Base-by-base conservation (phyloP, 495 filamentous ascomycete genomes). In the Xylaria telfairii region DNA sequence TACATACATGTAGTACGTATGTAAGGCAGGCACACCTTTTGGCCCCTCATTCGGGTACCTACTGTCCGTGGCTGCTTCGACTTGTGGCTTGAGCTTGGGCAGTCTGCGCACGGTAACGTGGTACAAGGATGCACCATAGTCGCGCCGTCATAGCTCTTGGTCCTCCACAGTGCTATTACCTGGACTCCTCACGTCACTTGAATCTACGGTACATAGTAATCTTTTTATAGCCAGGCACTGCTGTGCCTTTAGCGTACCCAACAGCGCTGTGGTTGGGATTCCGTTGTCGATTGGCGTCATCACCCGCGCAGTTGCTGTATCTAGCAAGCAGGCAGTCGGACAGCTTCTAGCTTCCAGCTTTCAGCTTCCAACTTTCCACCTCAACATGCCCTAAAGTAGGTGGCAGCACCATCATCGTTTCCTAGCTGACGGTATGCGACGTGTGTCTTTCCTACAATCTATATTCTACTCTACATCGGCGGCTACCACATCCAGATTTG, bases 1-100 rank as follows among this genome's bases (percentile, higher is more conserved):
- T n/a, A n/a, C n/a, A n/a, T n/a, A n/a, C n/a, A n/a, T n/a, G n/a
- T n/a, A n/a, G n/a, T n/a, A n/a, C n/a, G n/a, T n/a, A n/a, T n/a
- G n/a, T n/a, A n/a, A n/a, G n/a, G n/a, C n/a, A n/a, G n/a, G 24
- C 41, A 9, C 46, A 2, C 21, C 30, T 19, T 44, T 9, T 51
- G n/a, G 53, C 54, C 66, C 66, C 42, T 49, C 42, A 37, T 67
- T 67, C 51, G 51, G 28, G 51, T n/a, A n/a, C n/a, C 24, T 54
- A 17, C 51, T 54, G 51, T 3, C 26, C 21, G 64, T 66, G 64
- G 64, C 64, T 44, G 64, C 64, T 44, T 26, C 47, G 10, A 37
- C n/a, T n/a, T 67, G 51, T 67, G 65, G 65, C 65, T 67, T 67
- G 49, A 12, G 47, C 7, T 3, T 2, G 13, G 47, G 37, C 8